Evolutionary conservation across 495 filamentous ascomycete genomes (phyloP).

Genomic region (Neurospora pannonica): DNA sequence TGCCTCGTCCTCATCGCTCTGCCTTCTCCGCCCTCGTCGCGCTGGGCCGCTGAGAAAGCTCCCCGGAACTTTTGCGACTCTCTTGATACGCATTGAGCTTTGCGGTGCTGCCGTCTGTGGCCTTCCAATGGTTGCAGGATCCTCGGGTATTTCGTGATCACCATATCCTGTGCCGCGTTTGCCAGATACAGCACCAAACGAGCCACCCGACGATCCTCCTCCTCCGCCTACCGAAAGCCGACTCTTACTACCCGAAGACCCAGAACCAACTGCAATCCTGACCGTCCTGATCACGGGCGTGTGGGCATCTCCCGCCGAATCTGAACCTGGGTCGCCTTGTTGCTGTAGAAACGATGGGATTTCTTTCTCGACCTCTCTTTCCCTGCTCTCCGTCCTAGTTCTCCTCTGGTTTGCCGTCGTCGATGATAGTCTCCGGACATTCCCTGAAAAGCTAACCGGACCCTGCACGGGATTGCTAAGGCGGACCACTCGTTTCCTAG

Average conservation of each 20-base stretch:
- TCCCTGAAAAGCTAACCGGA: neutral
- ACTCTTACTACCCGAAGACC: conserved; percentile 30
- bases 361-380: conserved; percentile 23
- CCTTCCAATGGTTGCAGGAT: conserved; percentile 31
- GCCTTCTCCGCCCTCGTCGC: conserved; percentile 59
- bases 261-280: conserved; percentile 38
- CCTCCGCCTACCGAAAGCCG: neutral
- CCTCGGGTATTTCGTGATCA: conserved; percentile 31
- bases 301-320: conserved; percentile 44
- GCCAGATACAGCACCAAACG: conserved; percentile 28
- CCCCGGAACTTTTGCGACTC: conserved; percentile 60
- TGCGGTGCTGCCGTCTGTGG: conserved; percentile 48
- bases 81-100: conserved; percentile 64
- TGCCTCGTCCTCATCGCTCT: conserved; percentile 61
- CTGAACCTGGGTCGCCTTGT: conserved; percentile 7
- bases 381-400: conserved; percentile 25
- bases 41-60: conserved; percentile 68
- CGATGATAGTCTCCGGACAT: neutral
- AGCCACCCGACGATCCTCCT: conserved; percentile 24
- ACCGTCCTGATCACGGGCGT: conserved; percentile 62
- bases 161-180: conserved; percentile 20
- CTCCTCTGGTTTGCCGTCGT: neutral
- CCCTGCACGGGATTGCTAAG: conserved; percentile 34
- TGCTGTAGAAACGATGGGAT: conserved; percentile 1
- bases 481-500: conserved; percentile 47